A percentile compares a stretch with the other conserved stretches of the same genome.
Evolutionary conservation across 1,139 yeast species (phyloP).

Genomic region (Saccharomyces pastorianus): DNA sequence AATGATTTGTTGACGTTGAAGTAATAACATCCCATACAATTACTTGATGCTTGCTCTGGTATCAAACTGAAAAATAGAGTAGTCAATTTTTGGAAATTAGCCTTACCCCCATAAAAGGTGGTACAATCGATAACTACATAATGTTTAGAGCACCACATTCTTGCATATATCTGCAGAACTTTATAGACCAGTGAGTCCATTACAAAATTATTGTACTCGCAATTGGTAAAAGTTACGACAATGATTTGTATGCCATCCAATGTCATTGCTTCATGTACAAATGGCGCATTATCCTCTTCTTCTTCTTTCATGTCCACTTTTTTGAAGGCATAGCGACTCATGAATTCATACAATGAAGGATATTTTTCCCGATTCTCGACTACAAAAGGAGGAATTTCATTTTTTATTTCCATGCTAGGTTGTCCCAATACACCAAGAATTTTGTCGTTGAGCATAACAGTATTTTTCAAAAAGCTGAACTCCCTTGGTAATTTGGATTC

Average conservation of each 20-base stretch:
- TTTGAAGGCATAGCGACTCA: slow-evolving; percentile 57
- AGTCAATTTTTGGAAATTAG: slow-evolving; percentile 22
- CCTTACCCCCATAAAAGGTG: slow-evolving; percentile 37
- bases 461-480: slow-evolving; percentile 21
- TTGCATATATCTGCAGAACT: slow-evolving; percentile 57
- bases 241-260: slow-evolving; percentile 67
- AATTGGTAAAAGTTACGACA: slow-evolving; percentile 44
- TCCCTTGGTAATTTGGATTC: slow-evolving; percentile 22
- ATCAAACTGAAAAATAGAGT: slow-evolving; percentile 34
- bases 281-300: slow-evolving; percentile 34
- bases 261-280: slow-evolving; percentile 57
- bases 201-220: slow-evolving; percentile 39
- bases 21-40: slow-evolving; percentile 50
- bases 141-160: slow-evolving; percentile 65
- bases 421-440: slow-evolving; percentile 35
- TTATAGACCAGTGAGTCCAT: slow-evolving; percentile 55
- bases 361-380: slow-evolving; percentile 43
- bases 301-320: slow-evolving; percentile 36
- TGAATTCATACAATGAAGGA: slow-evolving; percentile 60
- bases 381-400: slow-evolving; percentile 47
- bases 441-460: slow-evolving; percentile 27
- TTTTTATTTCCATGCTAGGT: slow-evolving; percentile 40
- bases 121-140: slow-evolving; percentile 64
- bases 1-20: slow-evolving; percentile 50
- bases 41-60: slow-evolving; percentile 43